A percentile compares a stretch with the other conserved stretches of the same genome.
Conservation (phyloP, 2,329 filamentous ascomycete genomes). For the Dactylellina haptotyla region DNA sequence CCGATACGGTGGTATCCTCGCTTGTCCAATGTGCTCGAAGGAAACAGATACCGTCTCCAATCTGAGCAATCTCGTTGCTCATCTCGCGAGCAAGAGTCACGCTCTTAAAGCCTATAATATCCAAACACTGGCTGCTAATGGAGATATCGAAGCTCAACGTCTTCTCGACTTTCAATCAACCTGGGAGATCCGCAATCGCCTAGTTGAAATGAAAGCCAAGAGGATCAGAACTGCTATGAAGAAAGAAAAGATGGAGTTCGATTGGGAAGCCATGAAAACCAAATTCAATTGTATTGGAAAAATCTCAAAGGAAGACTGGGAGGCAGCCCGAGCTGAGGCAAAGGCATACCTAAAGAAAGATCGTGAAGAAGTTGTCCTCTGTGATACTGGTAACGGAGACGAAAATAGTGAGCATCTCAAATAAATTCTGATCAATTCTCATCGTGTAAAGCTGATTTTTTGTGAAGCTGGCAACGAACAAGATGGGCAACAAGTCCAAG, state of each 20-base stretch:
- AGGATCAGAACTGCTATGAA: slow-evolving; percentile 8
- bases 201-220: slow-evolving; percentile 7
- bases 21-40: slow-evolving; percentile 24
- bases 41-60: slow-evolving; percentile 13
- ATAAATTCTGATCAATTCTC: background rate
- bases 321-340: background rate
- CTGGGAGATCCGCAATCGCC: slow-evolving; percentile 20
- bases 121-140: slow-evolving; percentile 6
- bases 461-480: no score
- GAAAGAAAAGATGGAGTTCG: background rate
- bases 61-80: slow-evolving; percentile 23
- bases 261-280: slow-evolving; percentile 12
- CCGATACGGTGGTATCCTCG: slow-evolving; percentile 22
- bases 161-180: slow-evolving; percentile 11
- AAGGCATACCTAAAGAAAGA: background rate
- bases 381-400: no score
- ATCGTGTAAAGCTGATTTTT: background rate
- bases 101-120: slow-evolving; percentile 10
- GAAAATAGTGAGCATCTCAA: no score
- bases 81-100: slow-evolving; percentile 17
- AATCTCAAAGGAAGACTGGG: background rate
- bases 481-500: no score
- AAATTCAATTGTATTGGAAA: slow-evolving; percentile 9
- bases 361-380: background rate
- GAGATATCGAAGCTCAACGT: slow-evolving; percentile 5